Base-by-base conservation (phyloP, 768 basidiomycete species). In the Naganishia antarctica region DNA sequence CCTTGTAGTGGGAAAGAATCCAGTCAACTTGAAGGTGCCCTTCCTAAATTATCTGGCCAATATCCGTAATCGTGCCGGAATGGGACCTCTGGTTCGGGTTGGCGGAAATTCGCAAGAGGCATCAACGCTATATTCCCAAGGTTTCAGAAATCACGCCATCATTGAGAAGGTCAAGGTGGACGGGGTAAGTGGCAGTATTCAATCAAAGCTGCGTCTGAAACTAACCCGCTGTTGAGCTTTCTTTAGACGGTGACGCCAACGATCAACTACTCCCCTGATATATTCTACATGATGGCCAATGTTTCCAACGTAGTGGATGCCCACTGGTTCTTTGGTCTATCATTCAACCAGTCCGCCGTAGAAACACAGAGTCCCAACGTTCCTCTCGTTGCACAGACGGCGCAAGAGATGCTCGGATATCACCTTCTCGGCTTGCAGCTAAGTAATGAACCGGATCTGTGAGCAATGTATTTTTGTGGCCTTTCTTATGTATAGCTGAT, bases 31-130 rank as follows among this genome's bases (percentile, higher is more conserved):
- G 82, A 86, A 41, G 82, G 85, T 79, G 8, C 79, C 83, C 0
- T 89, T 90, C 78, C 82, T 90, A n/a, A 90, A 91, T 72, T 80
- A 90, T 31, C 84, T 91, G 81, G 81, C 84, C 4, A 87, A 87
- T 67, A 79, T 91, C n/a, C 80, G 80, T 50, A 80, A 83, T 68
- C 82, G 89, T 28, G 82, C 83, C 3, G 88, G 88, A 2, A 70
- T 76, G 1, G 83, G 88, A 7, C 76, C 81, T 13, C 76, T 90
- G n/a, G 70, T 82, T 28, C 84, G 89, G 57, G 80, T 90, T 0
- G 89, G 89, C 26, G 89, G 89, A 48, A 90, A 90, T 76, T 85
- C 86, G 0, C 89, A 90, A 72, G 89, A 91, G 61, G 82, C 80
- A 2, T 86, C 80, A 6, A 75, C 84, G 9, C 68, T 79, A 18